Percentiles rank a stretch among this genome's conserved stretches.
Conservation (phyloP, 108 stramenopile species). For the Pseudonitzschia delicatissima region DNA sequence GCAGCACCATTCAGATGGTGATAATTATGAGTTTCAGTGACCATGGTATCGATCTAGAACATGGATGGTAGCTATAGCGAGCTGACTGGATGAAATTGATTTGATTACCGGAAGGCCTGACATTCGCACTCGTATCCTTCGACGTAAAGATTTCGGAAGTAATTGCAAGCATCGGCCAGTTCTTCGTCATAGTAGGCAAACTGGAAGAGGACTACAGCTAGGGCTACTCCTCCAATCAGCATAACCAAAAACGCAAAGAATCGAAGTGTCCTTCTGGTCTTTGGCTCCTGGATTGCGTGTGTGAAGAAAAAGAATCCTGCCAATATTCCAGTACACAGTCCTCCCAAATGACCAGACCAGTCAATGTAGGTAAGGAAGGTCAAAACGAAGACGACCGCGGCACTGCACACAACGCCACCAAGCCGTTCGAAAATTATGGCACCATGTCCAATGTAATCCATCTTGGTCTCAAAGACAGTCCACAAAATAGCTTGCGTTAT, state of each 20-base stretch:
- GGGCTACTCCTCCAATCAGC: constrained; percentile 11
- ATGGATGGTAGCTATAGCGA: no score
- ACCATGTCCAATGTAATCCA: neutral
- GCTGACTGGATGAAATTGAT: no score
- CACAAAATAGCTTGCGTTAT: constrained; percentile 45
- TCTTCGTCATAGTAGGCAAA: constrained; percentile 58
- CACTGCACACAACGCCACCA: constrained; percentile 30
- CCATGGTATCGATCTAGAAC: no score
- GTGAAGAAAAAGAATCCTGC: constrained; percentile 42
- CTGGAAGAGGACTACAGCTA: constrained; percentile 36
- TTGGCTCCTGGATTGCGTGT: constrained; percentile 24
- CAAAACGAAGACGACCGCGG: constrained; percentile 30
- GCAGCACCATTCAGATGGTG: no score
- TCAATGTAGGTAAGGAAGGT: constrained; percentile 48
- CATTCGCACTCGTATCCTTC: constrained; percentile 79
- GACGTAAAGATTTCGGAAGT: constrained; percentile 67
- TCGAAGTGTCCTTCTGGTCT: constrained; percentile 40
- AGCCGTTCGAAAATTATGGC: constrained; percentile 29
- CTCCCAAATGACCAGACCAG: constrained; percentile 58
- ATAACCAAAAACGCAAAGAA: constrained; percentile 46
- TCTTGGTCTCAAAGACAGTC: constrained; percentile 20
- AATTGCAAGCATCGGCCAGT: constrained; percentile 71
- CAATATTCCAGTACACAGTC: constrained; percentile 41
- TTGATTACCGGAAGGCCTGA: neutral
- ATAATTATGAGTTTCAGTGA: no score